These are phyloP conservation scores for Teunomyces gatunensis DNA, from an alignment of 805 yeast genomes.

Conservation along the genomic window DNA sequence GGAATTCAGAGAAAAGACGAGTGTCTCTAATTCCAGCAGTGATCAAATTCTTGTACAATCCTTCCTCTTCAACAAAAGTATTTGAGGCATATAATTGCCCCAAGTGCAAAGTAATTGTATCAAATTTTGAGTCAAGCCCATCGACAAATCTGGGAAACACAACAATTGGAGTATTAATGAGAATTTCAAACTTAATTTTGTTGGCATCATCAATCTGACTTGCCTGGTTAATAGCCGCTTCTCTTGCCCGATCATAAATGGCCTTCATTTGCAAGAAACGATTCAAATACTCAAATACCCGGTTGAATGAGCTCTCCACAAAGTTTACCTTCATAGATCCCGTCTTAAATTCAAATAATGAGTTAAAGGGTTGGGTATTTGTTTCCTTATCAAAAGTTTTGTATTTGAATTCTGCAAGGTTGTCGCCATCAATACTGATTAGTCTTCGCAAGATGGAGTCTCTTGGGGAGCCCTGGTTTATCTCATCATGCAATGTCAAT, in stretches of 20 bases:
- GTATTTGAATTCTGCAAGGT: conserved; percentile 77
- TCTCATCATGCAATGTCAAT: conserved; percentile 71
- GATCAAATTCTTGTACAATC: conserved; percentile 49
- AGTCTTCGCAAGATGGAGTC: conserved; percentile 62
- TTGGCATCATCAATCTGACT: conserved; percentile 56
- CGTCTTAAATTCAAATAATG: conserved; percentile 60
- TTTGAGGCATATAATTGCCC: conserved; percentile 82
- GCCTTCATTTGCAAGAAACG: conserved; percentile 83
- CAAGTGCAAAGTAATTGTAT: conserved; percentile 65
- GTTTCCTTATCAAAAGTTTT: conserved; percentile 68
- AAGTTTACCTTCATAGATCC: conserved; percentile 77
- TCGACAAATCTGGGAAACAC: conserved; percentile 66
- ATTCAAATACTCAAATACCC: conserved; percentile 62
- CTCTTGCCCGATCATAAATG: conserved; percentile 85
- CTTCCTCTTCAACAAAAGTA: conserved; percentile 39
- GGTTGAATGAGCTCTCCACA: conserved; percentile 74
- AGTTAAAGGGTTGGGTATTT: conserved; percentile 48
- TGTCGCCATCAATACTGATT: conserved; percentile 75
- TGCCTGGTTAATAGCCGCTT: conserved; percentile 83
- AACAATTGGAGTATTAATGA: conserved; percentile 77
- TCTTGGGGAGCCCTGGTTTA: conserved; percentile 58
- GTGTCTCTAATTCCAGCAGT: conserved; percentile 71
- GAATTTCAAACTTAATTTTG: conserved; percentile 67
- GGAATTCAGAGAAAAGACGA: conserved; percentile 60
- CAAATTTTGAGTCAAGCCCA: conserved; percentile 41